These are phyloP conservation scores for Talaromyces trachyspermus DNA, from an alignment of 495 filamentous ascomycete genomes.

Conservation along the genomic window DNA sequence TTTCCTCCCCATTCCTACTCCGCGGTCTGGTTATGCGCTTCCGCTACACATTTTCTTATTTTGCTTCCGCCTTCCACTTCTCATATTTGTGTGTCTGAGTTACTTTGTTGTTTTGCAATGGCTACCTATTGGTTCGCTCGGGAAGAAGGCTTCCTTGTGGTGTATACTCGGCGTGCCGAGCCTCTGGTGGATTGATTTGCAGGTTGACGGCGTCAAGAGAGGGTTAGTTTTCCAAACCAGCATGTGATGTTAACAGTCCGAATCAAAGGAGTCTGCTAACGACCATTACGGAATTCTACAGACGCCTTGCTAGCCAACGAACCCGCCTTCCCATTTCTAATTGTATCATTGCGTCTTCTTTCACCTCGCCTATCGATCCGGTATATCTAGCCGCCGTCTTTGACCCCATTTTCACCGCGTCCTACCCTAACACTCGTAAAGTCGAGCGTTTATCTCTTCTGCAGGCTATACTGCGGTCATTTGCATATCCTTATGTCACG, in stretches of 20 bases:
- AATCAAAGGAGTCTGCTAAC: neutral
- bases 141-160: slow-evolving; percentile 82
- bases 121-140: slow-evolving; percentile 72
- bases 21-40: slow-evolving; percentile 50
- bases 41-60: slow-evolving; percentile 66
- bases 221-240: slow-evolving; percentile 42
- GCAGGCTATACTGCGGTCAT: slow-evolving; percentile 63
- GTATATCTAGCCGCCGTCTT: slow-evolving; percentile 96
- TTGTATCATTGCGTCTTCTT: slow-evolving; percentile 79
- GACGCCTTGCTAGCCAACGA: slow-evolving; percentile 34
- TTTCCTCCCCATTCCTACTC: slow-evolving; percentile 72
- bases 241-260: neutral
- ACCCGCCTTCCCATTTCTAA: slow-evolving; percentile 65
- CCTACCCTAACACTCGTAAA: slow-evolving; percentile 62
- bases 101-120: slow-evolving; percentile 82
- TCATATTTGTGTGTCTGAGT: slow-evolving; percentile 55
- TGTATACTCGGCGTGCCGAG: slow-evolving; percentile 75
- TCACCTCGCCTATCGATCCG: slow-evolving; percentile 86
- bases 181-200: slow-evolving; percentile 96
- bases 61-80: slow-evolving; percentile 68
- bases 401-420: slow-evolving; percentile 85
- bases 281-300: no score
- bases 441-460: slow-evolving; percentile 72
- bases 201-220: slow-evolving; percentile 90
- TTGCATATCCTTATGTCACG: slow-evolving; percentile 48